Conservation (phyloP, 1,284 basidiomycete species). For the Irpex lacteus region DNA sequence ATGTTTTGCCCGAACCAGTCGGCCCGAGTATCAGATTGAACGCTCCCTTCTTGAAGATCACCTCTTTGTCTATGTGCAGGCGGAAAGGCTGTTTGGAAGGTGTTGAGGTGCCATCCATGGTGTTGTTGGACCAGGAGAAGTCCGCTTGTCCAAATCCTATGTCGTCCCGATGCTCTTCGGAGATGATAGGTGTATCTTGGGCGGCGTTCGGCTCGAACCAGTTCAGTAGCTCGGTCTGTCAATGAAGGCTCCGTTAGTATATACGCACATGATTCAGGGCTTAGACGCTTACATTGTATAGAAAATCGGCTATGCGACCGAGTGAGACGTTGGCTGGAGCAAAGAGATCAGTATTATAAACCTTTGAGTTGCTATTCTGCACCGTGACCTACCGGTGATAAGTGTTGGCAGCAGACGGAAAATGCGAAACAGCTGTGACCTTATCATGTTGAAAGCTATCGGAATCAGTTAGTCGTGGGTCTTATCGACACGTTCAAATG, state of each 20-base stretch:
- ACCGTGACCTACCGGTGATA: slow-evolving; percentile 33
- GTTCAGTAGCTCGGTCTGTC: slow-evolving; percentile 49
- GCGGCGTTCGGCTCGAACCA: slow-evolving; percentile 31
- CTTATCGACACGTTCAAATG: not conserved
- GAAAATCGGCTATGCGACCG: slow-evolving; percentile 45
- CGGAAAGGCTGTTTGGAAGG: slow-evolving; percentile 41
- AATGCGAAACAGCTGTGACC: slow-evolving; percentile 29
- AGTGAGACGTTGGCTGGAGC: slow-evolving; percentile 44
- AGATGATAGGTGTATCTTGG: slow-evolving; percentile 16
- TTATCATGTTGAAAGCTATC: slow-evolving; percentile 32
- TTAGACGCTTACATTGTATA: slow-evolving; percentile 36
- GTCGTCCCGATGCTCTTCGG: slow-evolving; percentile 24
- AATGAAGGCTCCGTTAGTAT: not conserved
- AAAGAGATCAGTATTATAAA: too few relatives aligned
- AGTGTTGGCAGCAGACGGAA: slow-evolving; percentile 32
- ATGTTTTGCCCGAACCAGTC: slow-evolving; percentile 53
- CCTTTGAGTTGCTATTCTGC: slow-evolving; percentile 28
- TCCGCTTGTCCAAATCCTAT: slow-evolving; percentile 40
- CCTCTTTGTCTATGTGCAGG: slow-evolving; percentile 47
- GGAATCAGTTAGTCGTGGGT: not conserved
- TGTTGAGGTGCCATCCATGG: slow-evolving; percentile 27
- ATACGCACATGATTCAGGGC: slow-evolving; percentile 4
- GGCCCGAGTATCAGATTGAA: slow-evolving; percentile 67
- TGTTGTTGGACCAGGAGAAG: slow-evolving; percentile 39
- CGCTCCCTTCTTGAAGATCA: slow-evolving; percentile 54